A percentile compares a stretch with the other conserved stretches of the same genome.
These are phyloP conservation scores for Pyropia haitanensis DNA, from an alignment of 23 red algal species.

Conservation along the genomic window DNA sequence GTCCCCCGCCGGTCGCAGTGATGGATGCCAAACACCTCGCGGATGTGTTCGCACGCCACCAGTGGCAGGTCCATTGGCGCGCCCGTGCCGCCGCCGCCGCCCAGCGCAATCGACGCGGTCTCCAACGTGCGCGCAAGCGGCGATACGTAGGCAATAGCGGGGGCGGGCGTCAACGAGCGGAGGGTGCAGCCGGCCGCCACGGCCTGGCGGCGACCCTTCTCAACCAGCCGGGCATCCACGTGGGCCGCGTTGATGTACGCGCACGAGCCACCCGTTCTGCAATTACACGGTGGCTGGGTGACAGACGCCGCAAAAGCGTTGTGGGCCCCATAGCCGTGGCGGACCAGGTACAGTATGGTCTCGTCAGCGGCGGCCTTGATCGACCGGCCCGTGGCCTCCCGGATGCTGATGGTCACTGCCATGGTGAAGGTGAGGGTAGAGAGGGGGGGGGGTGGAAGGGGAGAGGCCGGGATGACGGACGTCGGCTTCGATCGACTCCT, in stretches of 20 bases:
- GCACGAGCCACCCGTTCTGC: conserved; percentile 8
- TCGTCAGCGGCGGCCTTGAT: neutral
- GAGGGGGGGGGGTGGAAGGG: no score
- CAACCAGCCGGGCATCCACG: conserved; percentile 35
- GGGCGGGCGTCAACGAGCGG: conserved; percentile 16
- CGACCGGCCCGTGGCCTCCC: no score
- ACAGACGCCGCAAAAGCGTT: conserved; percentile 7
- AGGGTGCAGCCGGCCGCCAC: conserved; percentile 20
- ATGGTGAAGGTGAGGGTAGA: no score
- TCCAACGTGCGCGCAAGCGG: conserved; percentile 40
- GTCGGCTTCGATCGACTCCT: no score
- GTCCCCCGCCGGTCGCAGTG: conserved; percentile 39
- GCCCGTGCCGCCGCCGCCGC: conserved; percentile 1
- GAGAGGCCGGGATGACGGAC: no score
- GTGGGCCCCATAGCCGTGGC: conserved; percentile 60
- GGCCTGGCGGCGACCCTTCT: conserved; percentile 39
- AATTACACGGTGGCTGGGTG: neutral
- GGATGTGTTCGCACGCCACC: conserved; percentile 26
- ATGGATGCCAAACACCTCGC: conserved; percentile 46
- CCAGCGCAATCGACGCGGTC: conserved; percentile 44
- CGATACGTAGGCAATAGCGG: conserved; percentile 49
- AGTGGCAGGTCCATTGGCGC: conserved; percentile 6
- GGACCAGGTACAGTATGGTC: conserved; percentile 50
- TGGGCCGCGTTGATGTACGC: conserved; percentile 36
- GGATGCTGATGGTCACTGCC: no score